These are phyloP conservation scores for Hypomyces perniciosus DNA, from an alignment of 2,329 filamentous ascomycete genomes.

Conservation along the genomic window DNA sequence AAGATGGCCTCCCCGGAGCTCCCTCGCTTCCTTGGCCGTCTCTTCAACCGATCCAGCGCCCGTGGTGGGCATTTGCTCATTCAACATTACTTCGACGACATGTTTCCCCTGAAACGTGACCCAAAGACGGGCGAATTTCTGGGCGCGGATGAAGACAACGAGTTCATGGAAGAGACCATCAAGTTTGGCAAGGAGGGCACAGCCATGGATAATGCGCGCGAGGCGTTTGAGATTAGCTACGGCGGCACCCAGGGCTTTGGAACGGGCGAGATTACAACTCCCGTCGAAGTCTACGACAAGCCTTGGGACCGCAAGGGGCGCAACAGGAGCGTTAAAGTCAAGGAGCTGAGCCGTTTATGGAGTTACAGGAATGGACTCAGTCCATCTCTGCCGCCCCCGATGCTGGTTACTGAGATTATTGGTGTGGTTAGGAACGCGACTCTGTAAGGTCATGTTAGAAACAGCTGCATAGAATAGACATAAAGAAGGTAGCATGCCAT, in stretches of 20 bases:
- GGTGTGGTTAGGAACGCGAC: constrained; percentile 4
- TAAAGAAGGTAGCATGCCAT: too few species aligned
- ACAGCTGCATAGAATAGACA: too few species aligned
- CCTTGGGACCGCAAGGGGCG: constrained; percentile 21
- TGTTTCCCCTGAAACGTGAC: constrained; percentile 50
- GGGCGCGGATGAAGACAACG: constrained; percentile 43
- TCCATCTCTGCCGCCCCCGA: constrained; percentile 38
- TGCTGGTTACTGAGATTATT: constrained; percentile 31
- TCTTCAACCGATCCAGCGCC: constrained; percentile 49
- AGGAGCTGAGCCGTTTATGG: constrained; percentile 57
- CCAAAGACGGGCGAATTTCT: constrained; percentile 34
- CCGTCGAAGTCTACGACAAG: constrained; percentile 35
- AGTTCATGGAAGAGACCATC: constrained; percentile 56
- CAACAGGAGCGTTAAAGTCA: constrained; percentile 43
- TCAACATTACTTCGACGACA: constrained; percentile 57
- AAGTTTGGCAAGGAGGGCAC: constrained; percentile 39
- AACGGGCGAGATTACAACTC: constrained; percentile 26
- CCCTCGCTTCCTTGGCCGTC: constrained; percentile 54
- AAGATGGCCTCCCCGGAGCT: constrained; percentile 36
- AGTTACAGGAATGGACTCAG: constrained; percentile 54
- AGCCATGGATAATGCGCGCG: constrained; percentile 37
- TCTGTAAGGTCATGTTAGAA: neutral
- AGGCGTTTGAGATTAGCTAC: constrained; percentile 44
- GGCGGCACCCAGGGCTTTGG: constrained; percentile 35
- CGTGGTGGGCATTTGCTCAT: constrained; percentile 53